These are phyloP conservation scores for Solanum phureja DNA, from an alignment of 257 asterid species.

Conservation along the genomic window DNA sequence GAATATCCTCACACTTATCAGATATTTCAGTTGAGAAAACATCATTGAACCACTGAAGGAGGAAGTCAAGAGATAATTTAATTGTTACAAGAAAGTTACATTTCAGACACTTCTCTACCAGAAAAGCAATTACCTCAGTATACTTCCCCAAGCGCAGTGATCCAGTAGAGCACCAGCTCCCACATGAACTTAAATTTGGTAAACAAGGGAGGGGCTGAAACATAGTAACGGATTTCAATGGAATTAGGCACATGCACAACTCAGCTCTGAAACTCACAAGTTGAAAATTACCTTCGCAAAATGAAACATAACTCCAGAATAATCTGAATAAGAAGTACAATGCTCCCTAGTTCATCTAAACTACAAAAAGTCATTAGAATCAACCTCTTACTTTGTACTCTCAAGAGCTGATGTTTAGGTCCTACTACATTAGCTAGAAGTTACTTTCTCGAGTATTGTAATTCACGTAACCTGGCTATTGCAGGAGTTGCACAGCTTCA, in stretches of 20 bases:
- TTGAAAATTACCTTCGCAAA: background rate
- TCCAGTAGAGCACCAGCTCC: conserved; percentile 29
- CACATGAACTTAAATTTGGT: conserved; percentile 55
- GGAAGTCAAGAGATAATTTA: background rate
- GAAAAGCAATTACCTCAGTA: conserved; percentile 41
- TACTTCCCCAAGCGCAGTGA: conserved; percentile 75
- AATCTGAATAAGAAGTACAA: background rate
- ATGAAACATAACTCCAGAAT: background rate
- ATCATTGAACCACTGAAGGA: conserved; percentile 68
- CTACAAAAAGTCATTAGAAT: background rate
- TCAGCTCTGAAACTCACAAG: background rate
- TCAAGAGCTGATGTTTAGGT: background rate
- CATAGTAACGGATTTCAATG: background rate
- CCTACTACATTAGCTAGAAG: background rate
- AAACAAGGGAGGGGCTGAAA: conserved; percentile 72
- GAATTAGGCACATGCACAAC: background rate
- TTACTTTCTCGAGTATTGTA: background rate
- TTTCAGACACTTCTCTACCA: background rate
- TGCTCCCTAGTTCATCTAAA: background rate
- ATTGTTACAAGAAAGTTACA: background rate
- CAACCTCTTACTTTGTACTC: background rate
- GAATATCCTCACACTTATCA: conserved; percentile 69
- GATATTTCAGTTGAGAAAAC: conserved; percentile 84
- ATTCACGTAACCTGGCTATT: background rate
- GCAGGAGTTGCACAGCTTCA: background rate